These are phyloP conservation scores for Dactylellina drechsleri DNA, from an alignment of 2,329 filamentous ascomycete species.

Conservation along the genomic window DNA sequence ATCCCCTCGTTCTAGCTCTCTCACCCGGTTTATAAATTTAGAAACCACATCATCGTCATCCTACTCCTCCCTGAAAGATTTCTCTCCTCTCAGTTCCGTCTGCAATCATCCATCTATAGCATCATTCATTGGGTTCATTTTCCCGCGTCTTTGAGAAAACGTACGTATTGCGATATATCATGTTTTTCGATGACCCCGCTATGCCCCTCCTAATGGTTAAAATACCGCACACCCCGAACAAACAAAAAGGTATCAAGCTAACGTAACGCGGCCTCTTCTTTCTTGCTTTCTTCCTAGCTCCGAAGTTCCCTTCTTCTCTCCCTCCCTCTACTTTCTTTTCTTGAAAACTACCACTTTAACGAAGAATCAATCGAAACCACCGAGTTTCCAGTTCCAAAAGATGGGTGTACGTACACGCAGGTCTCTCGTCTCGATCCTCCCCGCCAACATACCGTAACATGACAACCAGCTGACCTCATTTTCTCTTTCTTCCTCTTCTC, in stretches of 20 bases:
- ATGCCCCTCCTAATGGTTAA: background rate
- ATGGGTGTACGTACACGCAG: constrained; percentile 47
- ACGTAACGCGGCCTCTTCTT: background rate
- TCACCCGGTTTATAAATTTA: constrained; percentile 20
- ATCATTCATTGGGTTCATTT: background rate
- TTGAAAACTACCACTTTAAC: constrained; percentile 9
- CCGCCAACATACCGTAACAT: background rate
- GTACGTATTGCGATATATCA: background rate
- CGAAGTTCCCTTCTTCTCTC: background rate
- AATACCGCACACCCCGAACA: no score
- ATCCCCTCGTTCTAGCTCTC: constrained; percentile 16
- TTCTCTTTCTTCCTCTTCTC: constrained; percentile 4
- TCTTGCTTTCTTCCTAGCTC: background rate
- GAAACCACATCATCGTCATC: constrained; percentile 25
- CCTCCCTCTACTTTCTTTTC: background rate
- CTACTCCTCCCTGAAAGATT: background rate
- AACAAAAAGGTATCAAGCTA: no score
- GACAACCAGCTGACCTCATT: constrained; percentile 30
- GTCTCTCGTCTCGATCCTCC: constrained; percentile 2
- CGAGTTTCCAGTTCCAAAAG: constrained; percentile 21
- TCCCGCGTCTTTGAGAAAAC: background rate
- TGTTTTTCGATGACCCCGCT: background rate
- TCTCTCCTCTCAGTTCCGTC: background rate
- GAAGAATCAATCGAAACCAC: constrained; percentile 27
- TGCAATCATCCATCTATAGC: background rate